phyloP scores from a whole-genome alignment of 495 filamentous ascomycete genomes.

The Aspergillus coremiiformis region DNA sequence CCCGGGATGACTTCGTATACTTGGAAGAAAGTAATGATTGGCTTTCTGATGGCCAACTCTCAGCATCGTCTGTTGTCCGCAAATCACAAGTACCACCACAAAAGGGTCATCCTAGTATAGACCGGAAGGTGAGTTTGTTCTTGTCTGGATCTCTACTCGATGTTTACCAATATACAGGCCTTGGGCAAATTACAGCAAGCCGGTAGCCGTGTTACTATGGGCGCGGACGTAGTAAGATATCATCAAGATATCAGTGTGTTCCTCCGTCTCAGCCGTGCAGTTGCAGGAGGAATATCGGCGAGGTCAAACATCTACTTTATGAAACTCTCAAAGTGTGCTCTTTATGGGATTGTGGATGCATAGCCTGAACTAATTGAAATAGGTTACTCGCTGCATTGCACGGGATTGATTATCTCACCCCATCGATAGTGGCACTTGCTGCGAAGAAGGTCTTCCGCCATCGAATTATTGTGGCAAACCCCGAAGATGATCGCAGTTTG shows the following conservation, averaged over 20 bases:
- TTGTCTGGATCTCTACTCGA: neutral
- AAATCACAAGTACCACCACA: slow-evolving; percentile 15
- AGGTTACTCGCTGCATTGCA: slow-evolving; percentile 72
- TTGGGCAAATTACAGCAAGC: slow-evolving; percentile 34
- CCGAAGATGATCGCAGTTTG: slow-evolving; percentile 75
- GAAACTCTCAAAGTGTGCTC: slow-evolving; percentile 50
- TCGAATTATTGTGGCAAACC: slow-evolving; percentile 58
- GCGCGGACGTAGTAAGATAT: slow-evolving; percentile 68
- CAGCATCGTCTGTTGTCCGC: slow-evolving; percentile 40
- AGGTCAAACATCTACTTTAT: slow-evolving; percentile 70
- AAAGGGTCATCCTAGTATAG: slow-evolving; percentile 15
- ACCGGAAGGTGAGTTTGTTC: slow-evolving; percentile 15
- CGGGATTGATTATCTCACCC: slow-evolving; percentile 71
- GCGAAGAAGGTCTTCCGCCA: slow-evolving; percentile 86
- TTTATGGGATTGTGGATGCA: neutral
- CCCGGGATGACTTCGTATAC: slow-evolving; percentile 63
- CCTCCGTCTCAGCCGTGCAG: slow-evolving; percentile 76
- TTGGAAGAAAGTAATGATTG: slow-evolving; percentile 52
- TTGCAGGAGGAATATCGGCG: slow-evolving; percentile 68
- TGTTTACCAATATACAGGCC: slow-evolving; percentile 16
- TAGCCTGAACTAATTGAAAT: neutral
- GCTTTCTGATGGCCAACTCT: slow-evolving; percentile 39
- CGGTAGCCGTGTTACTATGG: slow-evolving; percentile 38
- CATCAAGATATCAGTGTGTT: slow-evolving; percentile 79
- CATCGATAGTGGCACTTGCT: slow-evolving; percentile 75